These are phyloP conservation scores for Chlorella sp. DNA, from an alignment of 139 green algal species.

Conservation along the genomic window DNA sequence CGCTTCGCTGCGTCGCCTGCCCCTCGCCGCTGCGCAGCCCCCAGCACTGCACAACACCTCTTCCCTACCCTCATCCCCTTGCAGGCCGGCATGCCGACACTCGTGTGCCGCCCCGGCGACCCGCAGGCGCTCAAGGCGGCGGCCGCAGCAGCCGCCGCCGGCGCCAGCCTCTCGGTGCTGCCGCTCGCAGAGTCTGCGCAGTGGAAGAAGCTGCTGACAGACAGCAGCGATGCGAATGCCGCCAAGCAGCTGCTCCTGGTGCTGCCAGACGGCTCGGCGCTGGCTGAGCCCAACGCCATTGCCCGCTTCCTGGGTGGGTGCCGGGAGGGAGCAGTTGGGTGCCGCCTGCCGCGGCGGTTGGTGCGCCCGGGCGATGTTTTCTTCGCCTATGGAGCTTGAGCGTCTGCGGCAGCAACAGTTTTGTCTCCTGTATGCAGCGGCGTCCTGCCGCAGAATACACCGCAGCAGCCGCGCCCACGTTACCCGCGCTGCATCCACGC, in stretches of 20 bases:
- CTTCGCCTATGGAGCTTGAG: too few relatives aligned
- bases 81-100: slow-evolving; percentile 17
- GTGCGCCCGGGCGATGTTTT: too few relatives aligned
- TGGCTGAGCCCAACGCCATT: slow-evolving; percentile 72
- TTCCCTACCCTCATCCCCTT: neutral
- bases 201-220: slow-evolving; percentile 23
- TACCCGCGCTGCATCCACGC: too few relatives aligned
- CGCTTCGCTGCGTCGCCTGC: too few relatives aligned
- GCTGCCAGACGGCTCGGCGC: slow-evolving; percentile 27
- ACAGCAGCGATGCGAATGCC: slow-evolving; percentile 39
- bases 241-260: slow-evolving; percentile 43
- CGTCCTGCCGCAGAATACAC: too few relatives aligned
- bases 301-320: slow-evolving; percentile 56
- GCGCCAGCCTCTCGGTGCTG: slow-evolving; percentile 22
- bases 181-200: neutral
- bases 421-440: too few relatives aligned
- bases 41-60: too few relatives aligned
- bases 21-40: too few relatives aligned
- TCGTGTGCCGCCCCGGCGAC: slow-evolving; percentile 59
- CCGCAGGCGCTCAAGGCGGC: slow-evolving; percentile 62
- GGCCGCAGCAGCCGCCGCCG: slow-evolving; percentile 43
- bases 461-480: too few relatives aligned
- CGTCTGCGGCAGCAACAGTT: too few relatives aligned
- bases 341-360: too few relatives aligned
- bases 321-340: neutral